Evolutionary conservation across 352 stramenopile genomes (phyloP), one percentile per base, ranked within the genome.

Genomic region (Albugo laibachii): DNA sequence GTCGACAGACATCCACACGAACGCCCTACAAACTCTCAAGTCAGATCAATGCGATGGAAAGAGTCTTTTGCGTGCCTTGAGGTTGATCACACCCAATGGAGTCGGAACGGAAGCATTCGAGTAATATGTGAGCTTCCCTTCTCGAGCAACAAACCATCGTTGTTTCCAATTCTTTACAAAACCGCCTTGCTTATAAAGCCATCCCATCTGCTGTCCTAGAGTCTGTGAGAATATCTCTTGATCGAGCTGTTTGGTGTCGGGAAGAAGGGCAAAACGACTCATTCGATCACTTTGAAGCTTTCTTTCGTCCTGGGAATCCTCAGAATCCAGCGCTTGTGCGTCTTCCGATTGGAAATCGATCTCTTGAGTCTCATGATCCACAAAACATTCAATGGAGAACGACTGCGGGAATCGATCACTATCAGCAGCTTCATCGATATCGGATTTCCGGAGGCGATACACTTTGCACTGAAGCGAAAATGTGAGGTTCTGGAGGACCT

Each of bases 91-190:
- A 1, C 73, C 73, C n/a, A 83, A 52, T 15, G 76, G 73, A 41
- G 70, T 83, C 13, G 68, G 66, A 36, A 86, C 72, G 2, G 67
- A 70, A 5, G 70, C 60, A 12, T 56, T 65, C 20, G 73, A 55
- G 24, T 79, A 89, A 45, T 84, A 89, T 61, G 69, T 86, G 45
- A 89, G 66, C 47, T 80, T 79, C 4, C 73, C 73, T 36, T 86
- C 76, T 8, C 69, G 70, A 14, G 73, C 70, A 10, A 89, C 73
- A 55, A 85, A 86, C 76, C 76, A 89, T 39, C 76, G 63, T 39
- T 78, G 78, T 52, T 84, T 89, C 76, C 76, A 89, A 58, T 80
- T 86, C 42, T 81, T 80, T 18, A 89, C 65, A 20, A 89, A 84
- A 2, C 76, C 76, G 34, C 71, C 76, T 52, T 83, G 65, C 36